Base-by-base conservation (phyloP, 2,329 filamentous ascomycete genomes). In the Colletotrichum musae region DNA sequence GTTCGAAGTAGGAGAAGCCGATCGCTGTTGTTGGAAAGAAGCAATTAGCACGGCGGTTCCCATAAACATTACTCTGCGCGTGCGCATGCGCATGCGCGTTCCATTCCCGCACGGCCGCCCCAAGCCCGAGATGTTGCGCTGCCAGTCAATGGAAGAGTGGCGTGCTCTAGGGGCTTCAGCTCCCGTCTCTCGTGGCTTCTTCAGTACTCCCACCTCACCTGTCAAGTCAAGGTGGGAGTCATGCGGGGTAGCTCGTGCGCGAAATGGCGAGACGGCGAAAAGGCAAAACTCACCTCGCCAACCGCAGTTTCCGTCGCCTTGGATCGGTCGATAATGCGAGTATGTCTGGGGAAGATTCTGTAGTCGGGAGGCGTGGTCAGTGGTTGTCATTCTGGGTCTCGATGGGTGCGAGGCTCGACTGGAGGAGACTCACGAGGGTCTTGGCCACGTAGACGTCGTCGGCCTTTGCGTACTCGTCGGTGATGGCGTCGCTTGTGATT, bases 281-380 rank as follows among this genome's bases (percentile, higher is more conserved):
- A 60, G 50, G 47, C 60, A 72, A 72, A 74, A 83, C 91, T 85
- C 87, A 98, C 95, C 96, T 92, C 95, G 90, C 95, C 96, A 98
- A 76, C 95, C 96, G 82, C 96, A 98, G 79, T 97, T 97, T 68
- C 96, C 96, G 82, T 98, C 95, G 61, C 96, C 95, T 80, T 93
- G 91, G 79, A 97, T 90, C 12, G 92, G 92, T 64, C 96, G 93
- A 78, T 95, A 97, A 78, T 94, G 91, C 21, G 94, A 93, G 80
- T 97, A 97, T 65, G 92, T 94, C 75, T 91, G 87, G 6, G 94
- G 92, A 63, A 99, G 87, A 21, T 91, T 88, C 94, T 97, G 74
- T 15, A 43, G 61, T 70, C 60, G 47, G 52, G 61, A 64, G 32
- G 28, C 21, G 32, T 21, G 21, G 48, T 18, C 16, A 15, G 53